Evolutionary conservation across 495 filamentous ascomycete species (phyloP).

Genomic region (Apiosordaria backusii): DNA sequence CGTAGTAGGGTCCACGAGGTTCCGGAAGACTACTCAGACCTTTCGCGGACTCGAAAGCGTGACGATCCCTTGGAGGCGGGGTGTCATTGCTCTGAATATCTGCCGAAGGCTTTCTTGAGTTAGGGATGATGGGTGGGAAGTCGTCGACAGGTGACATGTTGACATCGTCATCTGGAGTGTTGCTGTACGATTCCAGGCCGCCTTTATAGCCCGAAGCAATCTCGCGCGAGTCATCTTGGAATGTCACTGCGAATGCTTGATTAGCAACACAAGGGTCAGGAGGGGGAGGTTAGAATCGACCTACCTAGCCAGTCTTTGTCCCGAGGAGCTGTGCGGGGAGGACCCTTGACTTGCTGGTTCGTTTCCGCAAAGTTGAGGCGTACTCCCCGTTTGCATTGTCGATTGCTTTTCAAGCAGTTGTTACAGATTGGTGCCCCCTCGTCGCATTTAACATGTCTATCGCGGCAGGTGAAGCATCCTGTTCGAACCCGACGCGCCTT

Average conservation of each 20-base stretch:
- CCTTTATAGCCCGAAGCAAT: constrained; percentile 93
- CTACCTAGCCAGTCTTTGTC: constrained; percentile 64
- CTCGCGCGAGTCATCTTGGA: constrained; percentile 83
- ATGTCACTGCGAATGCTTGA: constrained; percentile 46
- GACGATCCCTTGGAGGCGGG: background rate
- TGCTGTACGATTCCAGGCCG: constrained; percentile 69
- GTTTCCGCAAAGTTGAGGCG: constrained; percentile 95
- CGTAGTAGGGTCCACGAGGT: background rate
- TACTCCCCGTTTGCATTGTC: constrained; percentile 81
- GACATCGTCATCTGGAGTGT: background rate
- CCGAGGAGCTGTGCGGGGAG: constrained; percentile 58
- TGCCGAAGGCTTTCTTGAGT: background rate
- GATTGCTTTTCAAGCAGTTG: constrained; percentile 86
- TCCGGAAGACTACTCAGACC: background rate
- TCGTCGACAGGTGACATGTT: constrained; percentile 27
- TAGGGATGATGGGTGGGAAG: background rate
- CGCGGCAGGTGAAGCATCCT: constrained; percentile 73
- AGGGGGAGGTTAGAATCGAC: constrained; percentile 17
- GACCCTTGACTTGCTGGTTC: constrained; percentile 69
- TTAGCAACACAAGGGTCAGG: constrained; percentile 11
- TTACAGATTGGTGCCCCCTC: constrained; percentile 73
- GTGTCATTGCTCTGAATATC: background rate
- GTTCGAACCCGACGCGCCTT: constrained; percentile 71
- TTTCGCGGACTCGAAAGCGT: background rate
- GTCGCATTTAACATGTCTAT: constrained; percentile 67